phyloP scores from a whole-genome alignment of 768 basidiomycete genomes.

The Tephrocybe sp. region DNA sequence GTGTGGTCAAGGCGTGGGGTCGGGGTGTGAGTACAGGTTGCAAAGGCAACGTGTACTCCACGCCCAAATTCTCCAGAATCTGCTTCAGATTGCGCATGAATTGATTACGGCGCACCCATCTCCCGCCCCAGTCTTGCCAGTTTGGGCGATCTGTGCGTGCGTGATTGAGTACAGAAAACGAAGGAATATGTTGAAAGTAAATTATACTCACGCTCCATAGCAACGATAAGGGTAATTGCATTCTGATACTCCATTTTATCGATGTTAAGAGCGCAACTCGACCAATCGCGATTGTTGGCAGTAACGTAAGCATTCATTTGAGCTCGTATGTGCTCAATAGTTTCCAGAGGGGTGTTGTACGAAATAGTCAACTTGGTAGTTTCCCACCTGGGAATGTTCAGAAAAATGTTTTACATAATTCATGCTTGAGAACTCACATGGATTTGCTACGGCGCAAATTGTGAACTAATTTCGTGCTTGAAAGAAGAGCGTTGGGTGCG shows the following conservation, averaged over 20 bases:
- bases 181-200: background rate
- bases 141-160: conserved; percentile 61
- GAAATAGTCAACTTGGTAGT: conserved; percentile 62
- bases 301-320: conserved; percentile 58
- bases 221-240: conserved; percentile 60
- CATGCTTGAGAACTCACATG: conserved; percentile 43
- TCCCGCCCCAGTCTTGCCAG: conserved; percentile 86
- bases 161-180: background rate
- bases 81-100: conserved; percentile 78
- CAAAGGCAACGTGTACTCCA: conserved; percentile 66
- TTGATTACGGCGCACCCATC: conserved; percentile 69
- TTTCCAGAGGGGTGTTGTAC: conserved; percentile 69
- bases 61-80: conserved; percentile 69
- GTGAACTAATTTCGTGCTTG: conserved; percentile 71
- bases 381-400: conserved; percentile 49
- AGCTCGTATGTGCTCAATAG: conserved; percentile 62
- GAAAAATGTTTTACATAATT: background rate
- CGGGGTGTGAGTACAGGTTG: conserved; percentile 63
- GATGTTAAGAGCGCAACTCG: conserved; percentile 58
- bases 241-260: conserved; percentile 82
- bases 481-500: conserved; percentile 71
- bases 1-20: conserved; percentile 4
- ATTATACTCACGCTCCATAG: conserved; percentile 69
- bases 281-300: conserved; percentile 74
- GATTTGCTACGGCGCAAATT: conserved; percentile 74